Evolutionary conservation across 2,329 filamentous ascomycete genomes (phyloP), one percentile per base, ranked within the genome.

Genomic region (Falciphora oryzae): DNA sequence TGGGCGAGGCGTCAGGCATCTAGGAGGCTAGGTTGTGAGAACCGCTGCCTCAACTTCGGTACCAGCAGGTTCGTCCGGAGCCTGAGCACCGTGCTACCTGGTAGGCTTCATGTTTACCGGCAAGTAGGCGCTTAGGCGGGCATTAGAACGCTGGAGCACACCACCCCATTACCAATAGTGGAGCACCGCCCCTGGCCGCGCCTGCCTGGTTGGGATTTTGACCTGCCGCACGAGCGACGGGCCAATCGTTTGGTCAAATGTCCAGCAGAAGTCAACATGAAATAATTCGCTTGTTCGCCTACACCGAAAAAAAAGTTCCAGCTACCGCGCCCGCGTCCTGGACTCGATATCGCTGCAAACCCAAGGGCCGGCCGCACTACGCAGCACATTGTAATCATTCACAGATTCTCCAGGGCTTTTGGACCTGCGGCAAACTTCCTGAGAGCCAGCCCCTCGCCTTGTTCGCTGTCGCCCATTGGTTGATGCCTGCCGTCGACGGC

Each of bases 401-500:
- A 6, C 44, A 5, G 6, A 8, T 22, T 53, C 2, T 18, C 8
- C 22, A 53, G 44, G 44, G n/a, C 44, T 53, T n/a, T 11, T 25
- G 22, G 7, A 22, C 44, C 44, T 53, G 44, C n/a, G 44, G n/a
- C 44, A 53, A 53, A 53, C 44, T 11, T 25, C 18, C n/a, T 53
- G 44, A 53, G 44, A 53, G 44, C 8, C 44, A 5, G 44, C 7
- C 27, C 25, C 27, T 56, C 38, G 50, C 27, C 10, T 62, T 62
- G 29, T 57, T 56, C 16, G 38, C 61, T 22, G 4, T 38, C 50
- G 25, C 28, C 16, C 44, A 27, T 22, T n/a, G 44, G 61, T 62
- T 56, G 27, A 62, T 62, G 61, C 61, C 38, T 56, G 61, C n/a
- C n/a, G 38, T 38, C 53, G 32, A 31, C 61, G 44, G 61, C 44